Evolutionary conservation across 805 yeast species (phyloP).

Genomic region (Spathaspora sp.): DNA sequence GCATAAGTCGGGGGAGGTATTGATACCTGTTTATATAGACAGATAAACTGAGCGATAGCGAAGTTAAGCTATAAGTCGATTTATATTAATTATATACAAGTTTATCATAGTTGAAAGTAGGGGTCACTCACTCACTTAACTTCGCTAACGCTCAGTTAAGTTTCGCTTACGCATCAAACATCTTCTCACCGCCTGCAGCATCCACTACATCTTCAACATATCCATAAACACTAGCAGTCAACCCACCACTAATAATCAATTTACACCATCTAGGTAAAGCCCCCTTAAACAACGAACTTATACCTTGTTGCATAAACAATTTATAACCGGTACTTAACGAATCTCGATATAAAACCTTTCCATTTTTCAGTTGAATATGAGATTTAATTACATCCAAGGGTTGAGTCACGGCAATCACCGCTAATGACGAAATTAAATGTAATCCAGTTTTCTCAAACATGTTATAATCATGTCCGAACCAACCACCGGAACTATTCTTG

Average conservation of each 20-base stretch:
- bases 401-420: conserved; percentile 77
- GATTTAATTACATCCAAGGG: conserved; percentile 88
- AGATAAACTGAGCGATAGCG: no score
- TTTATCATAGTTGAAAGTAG: no score
- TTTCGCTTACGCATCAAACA: conserved; percentile 18
- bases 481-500: conserved; percentile 24
- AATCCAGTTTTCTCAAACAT: conserved; percentile 48
- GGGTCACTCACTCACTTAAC: neutral
- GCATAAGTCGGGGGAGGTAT: conserved; percentile 49
- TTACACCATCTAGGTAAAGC: conserved; percentile 38
- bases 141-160: conserved; percentile 2
- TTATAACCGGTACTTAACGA: conserved; percentile 47
- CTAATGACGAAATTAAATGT: conserved; percentile 54
- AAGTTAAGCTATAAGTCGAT: no score
- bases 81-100: no score
- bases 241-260: conserved; percentile 38
- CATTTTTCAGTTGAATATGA: conserved; percentile 75
- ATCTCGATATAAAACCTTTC: conserved; percentile 55
- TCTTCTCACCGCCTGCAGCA: conserved; percentile 28
- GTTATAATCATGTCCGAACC: conserved; percentile 45
- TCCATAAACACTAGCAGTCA: conserved; percentile 36
- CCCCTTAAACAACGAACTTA: conserved; percentile 31
- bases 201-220: conserved; percentile 29
- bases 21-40: conserved; percentile 47
- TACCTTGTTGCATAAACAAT: conserved; percentile 28